A percentile compares a stretch with the other conserved stretches of the same genome.
Conservation (phyloP, 371 early-diverging fungal genomes). For the Fennellomyces sp. region DNA sequence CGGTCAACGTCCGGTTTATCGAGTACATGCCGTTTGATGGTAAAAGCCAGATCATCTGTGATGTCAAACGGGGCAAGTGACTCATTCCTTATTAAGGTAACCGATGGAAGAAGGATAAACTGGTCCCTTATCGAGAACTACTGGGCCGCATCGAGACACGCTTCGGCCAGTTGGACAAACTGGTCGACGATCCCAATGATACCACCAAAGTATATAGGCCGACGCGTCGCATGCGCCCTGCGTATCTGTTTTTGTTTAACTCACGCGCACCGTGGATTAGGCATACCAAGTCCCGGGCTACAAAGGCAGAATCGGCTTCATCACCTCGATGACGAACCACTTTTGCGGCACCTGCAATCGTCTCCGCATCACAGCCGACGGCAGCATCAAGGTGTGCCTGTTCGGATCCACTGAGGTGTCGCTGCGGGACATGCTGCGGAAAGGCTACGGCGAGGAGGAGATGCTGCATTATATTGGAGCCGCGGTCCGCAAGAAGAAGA, state of each 20-base stretch:
- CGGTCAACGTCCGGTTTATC: constrained; percentile 88
- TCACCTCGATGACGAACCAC: constrained; percentile 95
- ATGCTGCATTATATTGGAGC: constrained; percentile 67
- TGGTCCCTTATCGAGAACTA: constrained; percentile 84
- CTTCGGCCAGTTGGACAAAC: constrained; percentile 65
- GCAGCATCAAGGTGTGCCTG: constrained; percentile 91
- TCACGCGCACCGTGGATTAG: constrained; percentile 7
- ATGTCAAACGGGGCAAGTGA: background rate
- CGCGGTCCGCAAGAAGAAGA: constrained; percentile 88
- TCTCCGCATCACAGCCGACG: constrained; percentile 92
- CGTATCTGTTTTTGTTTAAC: constrained; percentile 4
- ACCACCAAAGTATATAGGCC: constrained; percentile 79
- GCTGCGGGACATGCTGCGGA: constrained; percentile 78
- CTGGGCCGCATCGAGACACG: constrained; percentile 55
- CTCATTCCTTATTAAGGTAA: constrained; percentile 61
- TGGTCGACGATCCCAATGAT: constrained; percentile 80
- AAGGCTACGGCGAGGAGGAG: constrained; percentile 66
- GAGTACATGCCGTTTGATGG: constrained; percentile 98
- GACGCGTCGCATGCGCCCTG: no score
- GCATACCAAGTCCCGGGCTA: constrained; percentile 76
- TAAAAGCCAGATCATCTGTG: constrained; percentile 24
- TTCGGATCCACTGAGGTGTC: constrained; percentile 91
- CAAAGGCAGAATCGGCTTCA: constrained; percentile 89
- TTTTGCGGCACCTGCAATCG: constrained; percentile 95
- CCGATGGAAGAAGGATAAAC: constrained; percentile 81